phyloP scores from a whole-genome alignment of 495 filamentous ascomycete genomes.

The Umbilicaria muhlenbergii region DNA sequence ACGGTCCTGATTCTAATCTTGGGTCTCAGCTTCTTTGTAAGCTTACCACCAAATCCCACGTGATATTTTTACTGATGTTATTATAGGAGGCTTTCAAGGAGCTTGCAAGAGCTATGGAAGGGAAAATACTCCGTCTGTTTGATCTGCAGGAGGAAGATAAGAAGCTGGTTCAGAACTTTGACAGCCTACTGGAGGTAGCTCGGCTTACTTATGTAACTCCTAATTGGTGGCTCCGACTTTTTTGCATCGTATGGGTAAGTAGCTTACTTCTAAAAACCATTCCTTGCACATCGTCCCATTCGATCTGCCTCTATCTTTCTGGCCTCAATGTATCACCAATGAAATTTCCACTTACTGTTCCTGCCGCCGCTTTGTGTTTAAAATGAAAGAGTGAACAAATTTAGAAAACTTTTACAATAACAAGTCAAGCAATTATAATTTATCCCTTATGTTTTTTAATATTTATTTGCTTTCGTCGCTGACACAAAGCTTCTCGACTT shows the following conservation, averaged over 20 bases:
- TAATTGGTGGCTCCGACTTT: conserved; percentile 1
- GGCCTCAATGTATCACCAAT: no score
- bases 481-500: neutral
- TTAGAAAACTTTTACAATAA: neutral
- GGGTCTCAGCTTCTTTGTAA: conserved; percentile 13
- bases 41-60: neutral
- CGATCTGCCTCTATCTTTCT: no score
- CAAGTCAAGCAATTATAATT: no score
- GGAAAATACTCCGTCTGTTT: conserved; percentile 3
- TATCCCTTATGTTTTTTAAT: no score
- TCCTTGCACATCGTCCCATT: neutral
- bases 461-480: neutral
- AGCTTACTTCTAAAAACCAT: neutral
- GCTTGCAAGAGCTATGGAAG: conserved; percentile 11
- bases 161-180: conserved; percentile 8
- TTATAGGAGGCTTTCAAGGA: conserved; percentile 12
- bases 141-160: conserved; percentile 1
- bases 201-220: conserved; percentile 6
- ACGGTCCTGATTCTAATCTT: conserved; percentile 10
- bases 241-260: conserved; percentile 7
- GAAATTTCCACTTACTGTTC: no score
- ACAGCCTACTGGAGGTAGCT: conserved; percentile 7
- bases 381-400: no score
- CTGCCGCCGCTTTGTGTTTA: no score
- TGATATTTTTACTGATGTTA: neutral